Base-by-base conservation (phyloP, 495 filamentous ascomycete genomes). In the Aeminium ludgeri region DNA sequence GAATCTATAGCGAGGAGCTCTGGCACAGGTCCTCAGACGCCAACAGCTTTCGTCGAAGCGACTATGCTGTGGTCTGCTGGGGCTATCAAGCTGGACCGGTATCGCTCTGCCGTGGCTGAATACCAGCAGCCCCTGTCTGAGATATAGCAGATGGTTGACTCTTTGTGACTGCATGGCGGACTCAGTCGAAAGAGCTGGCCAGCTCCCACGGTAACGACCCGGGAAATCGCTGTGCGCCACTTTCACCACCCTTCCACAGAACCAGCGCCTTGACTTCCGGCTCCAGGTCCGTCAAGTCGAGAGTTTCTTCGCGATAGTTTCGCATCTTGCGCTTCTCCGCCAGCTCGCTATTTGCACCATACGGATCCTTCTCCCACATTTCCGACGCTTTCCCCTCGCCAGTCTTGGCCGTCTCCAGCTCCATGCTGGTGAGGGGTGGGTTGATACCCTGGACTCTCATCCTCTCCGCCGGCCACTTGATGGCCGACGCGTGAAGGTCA, bases 371-470 rank as follows among this genome's bases (percentile, higher is more conserved):
- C 20, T 30, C 34, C 36, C 52, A 61, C 6, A 45, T 34, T 8
- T 20, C 36, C 25, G 48, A 55, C 10, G 50, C 58, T 7, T 36
- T 44, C 30, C 42, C 38, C 39, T 61, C 58, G 6, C 50, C 47
- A 10, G 20, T 20, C 29, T 50, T 28, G 8, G 52, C 49, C 19
- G 48, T 36, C 20, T 47, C 35, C n/a, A 45, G 35, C 41, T 61
- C 56, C 19, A 38, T 29, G 10, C 16, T 7, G 4, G 59, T 54
- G 34, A 56, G 48, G 2, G 51, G 50, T 8, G 57, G 58, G 45
- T 60, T 52, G 23, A 60, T 51, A 7, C 57, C 59, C 15, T 54
- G 48, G 8, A 60, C 56, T 10, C 49, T 13, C 6, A 62, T 43
- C 6, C 49, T 20, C 10, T 48, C 33, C n/a, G 20, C 6, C 3